These are phyloP conservation scores for Blastocystis sp. DNA, from an alignment of 352 stramenopile genomes.

Conservation along the genomic window DNA sequence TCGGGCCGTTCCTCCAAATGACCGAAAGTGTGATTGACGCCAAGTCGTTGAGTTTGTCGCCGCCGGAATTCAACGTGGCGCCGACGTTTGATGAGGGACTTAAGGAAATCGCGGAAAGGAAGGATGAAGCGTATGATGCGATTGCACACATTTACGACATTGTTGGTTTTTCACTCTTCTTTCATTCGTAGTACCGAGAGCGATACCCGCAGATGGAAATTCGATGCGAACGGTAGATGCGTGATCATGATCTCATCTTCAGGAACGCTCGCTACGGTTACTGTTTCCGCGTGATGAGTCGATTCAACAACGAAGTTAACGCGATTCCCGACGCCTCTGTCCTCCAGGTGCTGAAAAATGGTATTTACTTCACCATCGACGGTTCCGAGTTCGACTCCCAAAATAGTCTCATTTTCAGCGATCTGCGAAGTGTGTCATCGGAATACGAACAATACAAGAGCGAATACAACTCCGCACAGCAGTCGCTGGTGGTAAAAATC, in stretches of 20 bases:
- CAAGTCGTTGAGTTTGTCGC: not conserved
- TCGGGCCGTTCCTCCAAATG: conserved; percentile 29
- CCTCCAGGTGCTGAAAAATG: conserved; percentile 86
- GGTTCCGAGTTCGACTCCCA: conserved; percentile 54
- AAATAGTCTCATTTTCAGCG: no score
- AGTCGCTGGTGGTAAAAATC: conserved; percentile 76
- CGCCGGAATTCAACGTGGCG: conserved; percentile 22
- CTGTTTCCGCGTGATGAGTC: conserved; percentile 53
- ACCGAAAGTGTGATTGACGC: conserved; percentile 56
- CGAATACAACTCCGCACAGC: conserved; percentile 81
- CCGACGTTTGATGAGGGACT: conserved; percentile 52
- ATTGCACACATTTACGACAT: not conserved
- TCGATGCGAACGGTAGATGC: conserved; percentile 57
- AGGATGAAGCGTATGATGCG: not conserved
- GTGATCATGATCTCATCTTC: not conserved
- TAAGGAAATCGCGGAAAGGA: not conserved
- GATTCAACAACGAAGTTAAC: conserved; percentile 58
- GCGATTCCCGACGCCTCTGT: conserved; percentile 40
- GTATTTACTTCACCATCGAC: conserved; percentile 87
- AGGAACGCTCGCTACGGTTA: conserved; percentile 31
- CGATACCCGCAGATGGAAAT: conserved; percentile 44
- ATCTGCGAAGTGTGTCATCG: conserved; percentile 72
- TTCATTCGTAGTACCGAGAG: not conserved
- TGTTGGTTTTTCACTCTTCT: not conserved
- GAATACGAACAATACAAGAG: conserved; percentile 72